Conservation (phyloP, 108 stramenopile species). For the Mediolabrus comicus region DNA sequence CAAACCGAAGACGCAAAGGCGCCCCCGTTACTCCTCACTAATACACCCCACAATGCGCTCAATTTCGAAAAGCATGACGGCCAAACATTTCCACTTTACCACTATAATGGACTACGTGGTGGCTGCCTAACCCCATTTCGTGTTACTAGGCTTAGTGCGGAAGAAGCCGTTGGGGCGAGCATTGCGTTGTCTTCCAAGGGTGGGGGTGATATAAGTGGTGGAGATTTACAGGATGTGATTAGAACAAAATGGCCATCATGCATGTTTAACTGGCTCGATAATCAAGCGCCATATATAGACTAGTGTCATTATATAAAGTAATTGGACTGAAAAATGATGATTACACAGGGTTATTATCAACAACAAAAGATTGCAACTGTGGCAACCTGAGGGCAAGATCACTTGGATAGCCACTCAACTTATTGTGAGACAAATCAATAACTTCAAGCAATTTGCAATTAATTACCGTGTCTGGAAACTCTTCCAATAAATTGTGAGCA, state of each 20-base stretch:
- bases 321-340: neutral
- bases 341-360: constrained; percentile 39
- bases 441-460: constrained; percentile 26
- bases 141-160: constrained; percentile 59
- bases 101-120: constrained; percentile 82
- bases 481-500: constrained; percentile 23
- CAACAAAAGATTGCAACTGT: constrained; percentile 32
- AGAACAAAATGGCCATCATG: constrained; percentile 75
- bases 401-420: constrained; percentile 18
- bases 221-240: constrained; percentile 63
- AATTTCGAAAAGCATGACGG: constrained; percentile 50
- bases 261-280: constrained; percentile 63
- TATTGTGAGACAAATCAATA: constrained; percentile 43
- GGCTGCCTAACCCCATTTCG: constrained; percentile 64
- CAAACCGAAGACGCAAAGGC: neutral
- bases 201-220: constrained; percentile 3
- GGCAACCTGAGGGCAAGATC: constrained; percentile 37
- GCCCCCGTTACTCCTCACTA: neutral
- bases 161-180: constrained; percentile 80
- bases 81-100: constrained; percentile 52
- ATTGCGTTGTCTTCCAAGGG: constrained; percentile 48
- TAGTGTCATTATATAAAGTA: constrained; percentile 10
- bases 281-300: constrained; percentile 56
- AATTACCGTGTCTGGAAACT: constrained; percentile 16
- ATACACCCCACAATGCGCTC: constrained; percentile 5